These are phyloP conservation scores for Zygotorulaspora florentina DNA, from an alignment of 805 yeast species.

Conservation along the genomic window DNA sequence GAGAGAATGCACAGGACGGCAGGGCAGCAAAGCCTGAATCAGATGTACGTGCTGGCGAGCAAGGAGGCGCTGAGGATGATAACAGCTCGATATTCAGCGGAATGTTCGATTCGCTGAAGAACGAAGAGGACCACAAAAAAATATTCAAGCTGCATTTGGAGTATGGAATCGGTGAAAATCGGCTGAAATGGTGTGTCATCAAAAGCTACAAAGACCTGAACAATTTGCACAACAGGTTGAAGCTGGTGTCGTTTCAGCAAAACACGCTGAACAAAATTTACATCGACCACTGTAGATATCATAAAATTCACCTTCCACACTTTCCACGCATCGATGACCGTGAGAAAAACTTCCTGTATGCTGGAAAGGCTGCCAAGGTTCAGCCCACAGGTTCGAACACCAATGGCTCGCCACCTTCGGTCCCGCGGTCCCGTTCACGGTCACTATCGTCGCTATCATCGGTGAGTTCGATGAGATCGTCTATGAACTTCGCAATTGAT, in stretches of 20 bases:
- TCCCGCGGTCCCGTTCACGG: constrained; percentile 3
- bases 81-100: constrained; percentile 9
- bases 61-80: constrained; percentile 15
- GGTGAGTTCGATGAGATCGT: constrained; percentile 15
- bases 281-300: constrained; percentile 25
- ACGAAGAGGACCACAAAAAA: constrained; percentile 34
- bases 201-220: constrained; percentile 69
- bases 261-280: constrained; percentile 31
- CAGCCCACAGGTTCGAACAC: background rate
- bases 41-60: background rate
- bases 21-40: background rate
- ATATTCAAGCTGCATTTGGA: constrained; percentile 67
- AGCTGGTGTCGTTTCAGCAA: constrained; percentile 47
- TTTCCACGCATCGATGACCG: constrained; percentile 29
- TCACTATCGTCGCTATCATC: constrained; percentile 5
- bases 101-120: background rate
- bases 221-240: constrained; percentile 65
- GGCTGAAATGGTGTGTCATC: constrained; percentile 75
- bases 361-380: background rate
- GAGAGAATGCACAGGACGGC: background rate
- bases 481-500: constrained; percentile 18
- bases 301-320: constrained; percentile 27
- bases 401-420: background rate
- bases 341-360: constrained; percentile 3
- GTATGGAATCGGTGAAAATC: constrained; percentile 80